Evolutionary conservation across 192 early-diverging fungal genomes (phyloP).

Genomic region (Linnemannia schmuckeri): DNA sequence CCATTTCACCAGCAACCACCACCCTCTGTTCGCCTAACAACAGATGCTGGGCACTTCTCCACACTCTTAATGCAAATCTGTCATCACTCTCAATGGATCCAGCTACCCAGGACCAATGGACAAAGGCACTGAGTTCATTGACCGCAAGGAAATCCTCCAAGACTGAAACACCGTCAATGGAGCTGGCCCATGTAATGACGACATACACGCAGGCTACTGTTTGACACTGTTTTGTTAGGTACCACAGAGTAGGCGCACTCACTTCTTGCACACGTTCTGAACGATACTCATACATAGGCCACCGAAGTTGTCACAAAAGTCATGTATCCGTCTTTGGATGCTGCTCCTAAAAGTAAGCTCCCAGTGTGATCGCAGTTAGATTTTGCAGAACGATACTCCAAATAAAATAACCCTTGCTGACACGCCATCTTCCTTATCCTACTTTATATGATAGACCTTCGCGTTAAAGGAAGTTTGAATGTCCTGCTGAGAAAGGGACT

Average conservation of each 20-base stretch:
- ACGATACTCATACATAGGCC: conserved; percentile 10
- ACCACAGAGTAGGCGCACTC: too few species aligned
- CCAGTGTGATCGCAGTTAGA: not conserved
- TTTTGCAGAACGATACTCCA: not conserved
- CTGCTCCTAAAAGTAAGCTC: not conserved
- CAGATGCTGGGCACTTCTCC: not conserved
- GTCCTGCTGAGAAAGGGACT: conserved; percentile 29
- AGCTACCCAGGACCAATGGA: conserved; percentile 25
- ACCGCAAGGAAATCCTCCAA: not conserved
- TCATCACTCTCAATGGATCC: conserved; percentile 13
- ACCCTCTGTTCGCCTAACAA: not conserved
- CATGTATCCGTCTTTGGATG: conserved; percentile 21
- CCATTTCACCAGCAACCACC: too few species aligned
- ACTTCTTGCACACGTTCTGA: not conserved
- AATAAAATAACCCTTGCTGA: not conserved
- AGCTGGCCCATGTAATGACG: not conserved
- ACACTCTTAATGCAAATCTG: not conserved
- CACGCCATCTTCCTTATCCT: not conserved
- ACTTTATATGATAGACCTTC: not conserved
- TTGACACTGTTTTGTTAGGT: not conserved
- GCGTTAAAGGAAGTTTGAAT: conserved; percentile 31
- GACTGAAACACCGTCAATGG: not conserved
- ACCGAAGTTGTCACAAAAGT: conserved; percentile 19
- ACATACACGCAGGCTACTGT: not conserved
- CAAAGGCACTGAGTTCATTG: not conserved